Conservation (phyloP, 306 rosid species). For the Cercis canadensis region DNA sequence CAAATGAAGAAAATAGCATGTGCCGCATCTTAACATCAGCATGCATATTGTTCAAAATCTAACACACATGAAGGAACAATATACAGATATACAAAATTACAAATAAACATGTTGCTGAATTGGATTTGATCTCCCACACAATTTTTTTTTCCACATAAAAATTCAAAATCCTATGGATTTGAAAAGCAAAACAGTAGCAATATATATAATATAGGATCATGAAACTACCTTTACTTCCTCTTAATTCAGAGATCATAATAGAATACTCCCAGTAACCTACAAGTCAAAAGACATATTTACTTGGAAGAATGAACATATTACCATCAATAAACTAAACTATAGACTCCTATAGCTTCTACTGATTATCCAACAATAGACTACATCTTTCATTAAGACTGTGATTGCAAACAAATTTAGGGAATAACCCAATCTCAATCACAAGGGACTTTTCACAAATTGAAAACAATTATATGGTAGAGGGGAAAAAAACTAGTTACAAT, state of each 20-base stretch:
- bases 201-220: constrained; percentile 76
- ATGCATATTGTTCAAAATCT: constrained; percentile 14
- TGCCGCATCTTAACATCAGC: neutral
- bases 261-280: constrained; percentile 99
- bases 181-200: constrained; percentile 51
- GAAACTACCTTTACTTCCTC: constrained; percentile 99
- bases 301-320: constrained; percentile 92
- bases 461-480: neutral
- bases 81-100: too few species aligned
- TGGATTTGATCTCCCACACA: constrained; percentile 24
- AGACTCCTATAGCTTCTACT: constrained; percentile 53
- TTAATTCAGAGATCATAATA: constrained; percentile 99
- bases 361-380: constrained; percentile 43
- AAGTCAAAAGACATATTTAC: constrained; percentile 98
- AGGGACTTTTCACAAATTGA: neutral
- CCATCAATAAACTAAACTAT: constrained; percentile 74
- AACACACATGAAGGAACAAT: constrained; percentile 12
- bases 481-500: constrained; percentile 10
- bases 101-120: neutral
- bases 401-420: constrained; percentile 20
- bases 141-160: constrained; percentile 37
- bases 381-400: constrained; percentile 33
- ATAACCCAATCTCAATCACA: constrained; percentile 9
- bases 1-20: constrained; percentile 2
- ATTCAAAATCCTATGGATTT: constrained; percentile 54